Evolutionary conservation across 139 green algal species (phyloP), one percentile per base, ranked within the genome.

Genomic region (Tetratostichococcus sp.): DNA sequence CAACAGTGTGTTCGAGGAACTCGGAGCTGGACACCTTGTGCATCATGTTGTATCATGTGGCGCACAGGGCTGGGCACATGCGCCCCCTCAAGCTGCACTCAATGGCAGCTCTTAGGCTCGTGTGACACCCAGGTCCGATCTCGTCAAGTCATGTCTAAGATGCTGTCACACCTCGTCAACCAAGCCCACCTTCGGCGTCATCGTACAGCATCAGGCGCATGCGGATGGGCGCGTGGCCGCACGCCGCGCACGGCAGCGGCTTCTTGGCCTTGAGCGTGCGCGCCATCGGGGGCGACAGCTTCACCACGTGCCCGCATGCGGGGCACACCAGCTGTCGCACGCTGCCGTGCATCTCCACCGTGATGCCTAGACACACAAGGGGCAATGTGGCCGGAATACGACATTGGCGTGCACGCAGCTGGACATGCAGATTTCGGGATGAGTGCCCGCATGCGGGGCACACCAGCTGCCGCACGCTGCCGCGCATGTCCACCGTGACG

Each of bases 331-430:
- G 69, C 72, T 91, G 74, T 8, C 76, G 80, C 17, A 89, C 90
- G 80, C 90, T 95, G 67, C 93, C 93, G 78, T 97, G 93, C 87
- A 97, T 94, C 80, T 97, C 93, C 23, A 97, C 87, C 0, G 91
- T 95, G 23, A 80, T 75, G 35, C 91, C 85, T 76, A 74, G 43
- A 25, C 68, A 33, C 16, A 67, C 26, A 67, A 67, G 11, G 5
- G 25, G 59, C 11, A 30, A 21, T 30, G n/a, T n/a, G n/a, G n/a
- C n/a, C n/a, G n/a, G n/a, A n/a, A n/a, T n/a, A n/a, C n/a, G n/a
- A n/a, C n/a, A n/a, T n/a, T n/a, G n/a, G 39, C 39, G 39, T 14
- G 39, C 14, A 50, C 14, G 39, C 39, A 14, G 39, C 8, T 8
- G 39, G 39, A 14, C 8, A 50, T 22, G 39, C 14, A 14, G 39